Base-by-base conservation (phyloP, 1,284 basidiomycete genomes). In the Malassezia furfur region DNA sequence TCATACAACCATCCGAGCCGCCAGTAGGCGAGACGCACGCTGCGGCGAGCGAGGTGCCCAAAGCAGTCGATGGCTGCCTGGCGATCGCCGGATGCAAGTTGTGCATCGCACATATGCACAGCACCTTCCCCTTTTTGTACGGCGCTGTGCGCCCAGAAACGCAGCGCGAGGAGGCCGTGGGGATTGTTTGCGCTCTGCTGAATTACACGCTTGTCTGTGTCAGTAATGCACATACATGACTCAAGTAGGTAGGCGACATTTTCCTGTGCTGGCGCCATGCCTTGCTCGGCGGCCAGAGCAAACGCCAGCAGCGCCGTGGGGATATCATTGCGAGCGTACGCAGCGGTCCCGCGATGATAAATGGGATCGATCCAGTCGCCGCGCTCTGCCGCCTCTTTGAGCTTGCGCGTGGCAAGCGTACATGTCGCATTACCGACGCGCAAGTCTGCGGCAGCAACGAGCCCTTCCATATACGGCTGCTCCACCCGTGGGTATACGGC, bases 1-100 rank as follows among this genome's bases (percentile, higher is more conserved):
- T 98, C 93, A 75, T 96, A 96, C 90, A 98, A 94, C 87, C 87
- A 94, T 1, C 93, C 93, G 22, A 98, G 77, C 70, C 96, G 96
- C 91, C 91, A 96, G 19, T 10, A 19, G 19, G 40, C 40, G 8
- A 10, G 10, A 11, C 12, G 19, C 3, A 7, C 5, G 22, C 21
- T 25, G 22, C 30, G 15, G 11, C 31, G 21, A 3, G 37, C 12
- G 10, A 41, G 25, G 2, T 22, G 8, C 15, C 15, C 9, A 36
- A 22, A 50, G 38, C 48, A 50, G 15, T n/a, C 9, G 3, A 17
- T 10, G 3, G 48, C 37, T 9, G 37, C n/a, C n/a, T 34, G 32
- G 2, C 37, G 21, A 4, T 19, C 11, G 7, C 25, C 25, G 7
- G 25, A 28, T 21, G 9, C 17, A 3, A 10, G 21, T 17, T 8